Conservation (phyloP, 2,329 filamentous ascomycete species). For the Pseudocercospora pini-densiflorae region DNA sequence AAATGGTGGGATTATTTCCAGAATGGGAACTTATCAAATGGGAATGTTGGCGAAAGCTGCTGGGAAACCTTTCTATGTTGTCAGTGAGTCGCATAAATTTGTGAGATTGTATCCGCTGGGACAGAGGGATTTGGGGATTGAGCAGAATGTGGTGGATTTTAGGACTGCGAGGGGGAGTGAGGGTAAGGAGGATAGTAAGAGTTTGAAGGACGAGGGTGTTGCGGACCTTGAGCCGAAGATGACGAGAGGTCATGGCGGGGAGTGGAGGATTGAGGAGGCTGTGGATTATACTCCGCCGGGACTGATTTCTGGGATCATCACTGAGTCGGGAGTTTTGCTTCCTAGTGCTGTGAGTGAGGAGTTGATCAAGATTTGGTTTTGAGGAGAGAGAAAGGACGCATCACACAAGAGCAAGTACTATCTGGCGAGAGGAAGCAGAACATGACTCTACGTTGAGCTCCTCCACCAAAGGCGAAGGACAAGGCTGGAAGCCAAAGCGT, state of each 20-base stretch:
- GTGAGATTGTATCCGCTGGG: conserved; percentile 82
- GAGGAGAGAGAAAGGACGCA: neutral
- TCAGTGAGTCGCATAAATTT: conserved; percentile 96
- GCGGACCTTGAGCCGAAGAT: conserved; percentile 38
- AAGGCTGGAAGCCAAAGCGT: neutral
- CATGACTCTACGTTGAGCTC: neutral
- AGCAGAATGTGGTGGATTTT: conserved; percentile 79
- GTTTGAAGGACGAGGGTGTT: conserved; percentile 32
- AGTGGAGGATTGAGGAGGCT: conserved; percentile 49
- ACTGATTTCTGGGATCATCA: conserved; percentile 74
- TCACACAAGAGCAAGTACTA: neutral
- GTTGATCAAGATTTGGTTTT: conserved; percentile 66
- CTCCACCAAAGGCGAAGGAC: neutral
- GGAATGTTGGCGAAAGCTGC: conserved; percentile 75
- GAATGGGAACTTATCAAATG: conserved; percentile 86
- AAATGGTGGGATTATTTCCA: conserved; percentile 89
- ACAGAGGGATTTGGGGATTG: conserved; percentile 79
- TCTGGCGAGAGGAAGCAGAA: neutral
- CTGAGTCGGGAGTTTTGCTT: conserved; percentile 73
- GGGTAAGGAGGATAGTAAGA: conserved; percentile 17
- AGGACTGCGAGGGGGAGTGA: conserved; percentile 53
- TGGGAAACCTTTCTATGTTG: conserved; percentile 83
- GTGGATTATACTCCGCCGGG: conserved; percentile 71
- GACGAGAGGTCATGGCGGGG: conserved; percentile 8
- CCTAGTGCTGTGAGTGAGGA: conserved; percentile 73